These are phyloP conservation scores for Coniophora puteana DNA, from an alignment of 1,284 basidiomycete genomes.

Conservation along the genomic window DNA sequence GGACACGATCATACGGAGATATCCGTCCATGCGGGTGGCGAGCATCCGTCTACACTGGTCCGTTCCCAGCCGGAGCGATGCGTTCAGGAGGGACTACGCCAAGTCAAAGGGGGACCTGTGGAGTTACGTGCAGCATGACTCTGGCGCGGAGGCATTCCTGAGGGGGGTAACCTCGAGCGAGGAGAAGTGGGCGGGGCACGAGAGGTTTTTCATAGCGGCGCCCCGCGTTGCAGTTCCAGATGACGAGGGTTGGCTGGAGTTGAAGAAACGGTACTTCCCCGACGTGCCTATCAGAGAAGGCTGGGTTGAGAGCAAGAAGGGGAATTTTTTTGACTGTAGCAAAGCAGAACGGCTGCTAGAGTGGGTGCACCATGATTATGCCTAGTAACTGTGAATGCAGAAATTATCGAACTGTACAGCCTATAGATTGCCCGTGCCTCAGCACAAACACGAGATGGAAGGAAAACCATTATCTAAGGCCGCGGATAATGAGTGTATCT, in stretches of 20 bases:
- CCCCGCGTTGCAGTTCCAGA: conserved; percentile 45
- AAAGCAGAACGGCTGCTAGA: conserved; percentile 67
- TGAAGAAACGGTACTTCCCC: conserved; percentile 49
- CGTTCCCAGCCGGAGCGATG: conserved; percentile 38
- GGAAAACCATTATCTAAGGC: too few relatives aligned
- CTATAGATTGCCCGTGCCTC: too few relatives aligned
- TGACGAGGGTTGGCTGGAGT: conserved; percentile 36
- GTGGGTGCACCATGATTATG: conserved; percentile 51
- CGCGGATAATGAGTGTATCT: too few relatives aligned
- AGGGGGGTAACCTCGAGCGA: conserved; percentile 48
- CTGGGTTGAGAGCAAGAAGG: conserved; percentile 38
- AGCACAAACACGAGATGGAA: too few relatives aligned
- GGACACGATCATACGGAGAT: conserved; percentile 58
- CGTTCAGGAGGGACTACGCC: conserved; percentile 27
- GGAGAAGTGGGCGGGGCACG: conserved; percentile 53
- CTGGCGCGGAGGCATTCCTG: conserved; percentile 61
- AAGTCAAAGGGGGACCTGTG: conserved; percentile 56
- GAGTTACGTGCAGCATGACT: conserved; percentile 67
- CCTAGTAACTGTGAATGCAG: too few relatives aligned
- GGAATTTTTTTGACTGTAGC: conserved; percentile 60
- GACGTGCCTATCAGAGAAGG: conserved; percentile 51
- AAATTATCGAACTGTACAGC: too few relatives aligned
- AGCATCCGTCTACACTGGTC: conserved; percentile 66
- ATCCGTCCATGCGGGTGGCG: conserved; percentile 58
- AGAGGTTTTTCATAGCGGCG: conserved; percentile 65